A percentile compares a stretch with the other conserved stretches of the same genome.
These are phyloP conservation scores for Chloromonas sp. DNA, from an alignment of 163 green algal genomes.

Conservation along the genomic window DNA sequence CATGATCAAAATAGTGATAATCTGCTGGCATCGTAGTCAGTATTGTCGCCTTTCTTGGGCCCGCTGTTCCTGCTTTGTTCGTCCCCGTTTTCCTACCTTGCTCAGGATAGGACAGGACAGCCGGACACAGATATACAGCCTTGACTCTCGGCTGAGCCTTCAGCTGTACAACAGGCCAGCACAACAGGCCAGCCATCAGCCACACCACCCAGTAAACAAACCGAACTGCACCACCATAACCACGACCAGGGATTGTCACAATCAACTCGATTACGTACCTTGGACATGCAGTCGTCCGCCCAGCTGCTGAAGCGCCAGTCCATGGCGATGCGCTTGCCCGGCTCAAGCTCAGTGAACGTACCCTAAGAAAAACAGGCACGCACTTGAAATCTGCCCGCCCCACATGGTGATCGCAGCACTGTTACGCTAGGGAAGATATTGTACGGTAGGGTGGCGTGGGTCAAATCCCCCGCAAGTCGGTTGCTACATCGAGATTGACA, in stretches of 20 bases:
- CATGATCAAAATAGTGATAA: background rate
- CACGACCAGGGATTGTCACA: background rate
- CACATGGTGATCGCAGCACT: too few species aligned
- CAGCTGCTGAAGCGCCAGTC: constrained; percentile 94
- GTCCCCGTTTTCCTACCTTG: too few species aligned
- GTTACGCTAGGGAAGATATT: too few species aligned
- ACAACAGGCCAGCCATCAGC: too few species aligned
- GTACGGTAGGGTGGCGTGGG: background rate
- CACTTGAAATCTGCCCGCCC: too few species aligned
- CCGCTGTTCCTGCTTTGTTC: too few species aligned
- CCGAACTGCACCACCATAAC: background rate
- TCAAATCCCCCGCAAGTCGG: background rate
- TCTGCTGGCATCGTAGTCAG: background rate
- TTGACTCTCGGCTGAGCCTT: too few species aligned
- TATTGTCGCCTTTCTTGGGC: background rate
- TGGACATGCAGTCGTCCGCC: constrained; percentile 69
- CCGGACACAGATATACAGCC: too few species aligned
- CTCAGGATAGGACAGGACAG: too few species aligned
- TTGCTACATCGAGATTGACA: too few species aligned
- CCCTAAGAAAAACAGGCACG: constrained; percentile 24
- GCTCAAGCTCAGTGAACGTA: constrained; percentile 64
- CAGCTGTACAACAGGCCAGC: too few species aligned
- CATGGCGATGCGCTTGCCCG: constrained; percentile 63
- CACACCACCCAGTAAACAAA: too few species aligned
- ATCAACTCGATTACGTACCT: constrained; percentile 35